A percentile compares a stretch with the other conserved stretches of the same genome.
These are phyloP conservation scores for Claviceps monticola DNA, from an alignment of 2,329 filamentous ascomycete species.

Conservation along the genomic window DNA sequence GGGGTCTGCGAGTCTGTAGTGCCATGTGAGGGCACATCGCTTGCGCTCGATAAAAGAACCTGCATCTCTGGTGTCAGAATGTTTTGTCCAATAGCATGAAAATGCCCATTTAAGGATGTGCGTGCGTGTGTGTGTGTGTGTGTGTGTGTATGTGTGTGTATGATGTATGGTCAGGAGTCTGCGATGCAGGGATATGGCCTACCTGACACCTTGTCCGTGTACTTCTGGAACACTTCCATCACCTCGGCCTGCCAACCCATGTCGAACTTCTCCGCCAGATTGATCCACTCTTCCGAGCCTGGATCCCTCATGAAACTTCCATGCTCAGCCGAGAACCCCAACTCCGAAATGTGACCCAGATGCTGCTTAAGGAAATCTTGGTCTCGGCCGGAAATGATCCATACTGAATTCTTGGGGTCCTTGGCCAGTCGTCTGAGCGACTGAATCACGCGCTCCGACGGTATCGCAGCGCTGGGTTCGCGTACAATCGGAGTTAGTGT, in stretches of 20 bases:
- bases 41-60: slow-evolving; percentile 91
- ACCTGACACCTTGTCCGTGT: slow-evolving; percentile 77
- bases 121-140: neutral
- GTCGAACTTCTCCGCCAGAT: slow-evolving; percentile 71
- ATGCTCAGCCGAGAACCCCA: slow-evolving; percentile 95
- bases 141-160: slow-evolving; percentile 11
- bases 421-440: slow-evolving; percentile 67
- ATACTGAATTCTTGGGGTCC: slow-evolving; percentile 77
- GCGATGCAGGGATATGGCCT: slow-evolving; percentile 14
- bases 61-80: slow-evolving; percentile 15
- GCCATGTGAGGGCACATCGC: slow-evolving; percentile 89
- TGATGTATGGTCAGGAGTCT: too few species aligned
- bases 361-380: slow-evolving; percentile 83
- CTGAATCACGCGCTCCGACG: slow-evolving; percentile 67
- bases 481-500: slow-evolving; percentile 91
- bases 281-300: slow-evolving; percentile 66
- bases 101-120: neutral
- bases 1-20: slow-evolving; percentile 83
- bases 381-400: slow-evolving; percentile 94
- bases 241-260: slow-evolving; percentile 91
- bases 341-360: slow-evolving; percentile 75
- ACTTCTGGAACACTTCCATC: slow-evolving; percentile 71
- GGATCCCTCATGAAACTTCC: slow-evolving; percentile 89
- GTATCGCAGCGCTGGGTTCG: slow-evolving; percentile 78
- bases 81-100: neutral